phyloP scores from a whole-genome alignment of 345 rosid genomes.

The Eucalyptus tenuipes region DNA sequence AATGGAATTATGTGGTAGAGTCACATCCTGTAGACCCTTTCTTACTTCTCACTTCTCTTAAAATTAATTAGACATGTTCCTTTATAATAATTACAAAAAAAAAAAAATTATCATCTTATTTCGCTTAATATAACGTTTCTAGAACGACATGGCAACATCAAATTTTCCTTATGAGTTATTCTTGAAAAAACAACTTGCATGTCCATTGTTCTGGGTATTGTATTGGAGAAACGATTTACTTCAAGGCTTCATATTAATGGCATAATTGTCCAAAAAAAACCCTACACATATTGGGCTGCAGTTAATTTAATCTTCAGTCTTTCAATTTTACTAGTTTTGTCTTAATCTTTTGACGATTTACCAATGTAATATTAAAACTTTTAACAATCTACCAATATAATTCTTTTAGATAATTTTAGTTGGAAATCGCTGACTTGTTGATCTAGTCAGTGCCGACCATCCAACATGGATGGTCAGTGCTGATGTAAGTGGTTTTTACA shows the following conservation, averaged over 20 bases:
- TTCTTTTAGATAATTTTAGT: background rate
- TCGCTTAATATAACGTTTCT: background rate
- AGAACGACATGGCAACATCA: background rate
- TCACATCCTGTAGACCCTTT: background rate
- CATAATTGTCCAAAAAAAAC: background rate
- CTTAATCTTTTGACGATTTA: background rate
- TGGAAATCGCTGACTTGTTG: background rate
- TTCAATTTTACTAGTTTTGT: background rate
- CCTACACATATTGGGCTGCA: background rate
- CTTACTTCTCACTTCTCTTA: background rate
- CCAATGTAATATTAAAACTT: fast-evolving
- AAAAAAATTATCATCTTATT: background rate
- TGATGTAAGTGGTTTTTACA: background rate
- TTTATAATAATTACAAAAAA: background rate
- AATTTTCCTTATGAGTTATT: background rate
- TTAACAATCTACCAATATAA: background rate
- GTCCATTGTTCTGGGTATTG: background rate
- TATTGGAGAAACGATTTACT: background rate
- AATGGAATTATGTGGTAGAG: background rate
- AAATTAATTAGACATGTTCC: background rate
- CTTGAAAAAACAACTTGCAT: background rate
- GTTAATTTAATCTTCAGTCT: background rate
- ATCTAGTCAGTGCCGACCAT: background rate
- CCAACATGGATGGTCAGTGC: background rate
- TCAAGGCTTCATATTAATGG: background rate